These are phyloP conservation scores for Russula sp. DNA, from an alignment of 768 basidiomycete genomes.

Conservation along the genomic window DNA sequence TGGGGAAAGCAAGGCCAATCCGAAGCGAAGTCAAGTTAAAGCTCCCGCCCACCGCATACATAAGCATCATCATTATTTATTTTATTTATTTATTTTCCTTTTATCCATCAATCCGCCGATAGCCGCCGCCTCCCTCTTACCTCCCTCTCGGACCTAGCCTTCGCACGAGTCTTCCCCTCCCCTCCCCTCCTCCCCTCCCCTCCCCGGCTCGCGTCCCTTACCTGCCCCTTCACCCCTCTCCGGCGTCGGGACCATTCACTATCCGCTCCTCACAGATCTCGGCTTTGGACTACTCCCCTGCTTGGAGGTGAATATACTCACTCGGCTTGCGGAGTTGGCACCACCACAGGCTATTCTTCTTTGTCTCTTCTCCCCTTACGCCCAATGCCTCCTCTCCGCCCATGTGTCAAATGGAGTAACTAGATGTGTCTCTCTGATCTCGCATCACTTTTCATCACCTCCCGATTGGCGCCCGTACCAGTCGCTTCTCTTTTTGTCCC, in stretches of 20 bases:
- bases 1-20: not conserved
- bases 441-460: slow-evolving; percentile 8
- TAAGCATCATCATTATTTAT: not conserved
- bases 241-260: not conserved
- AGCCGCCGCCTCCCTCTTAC: slow-evolving; percentile 4
- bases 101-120: slow-evolving; percentile 8
- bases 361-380: not conserved
- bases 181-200: not conserved
- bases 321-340: not conserved
- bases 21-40: not conserved
- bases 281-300: not conserved
- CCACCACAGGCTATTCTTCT: not conserved
- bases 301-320: not conserved
- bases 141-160: too few relatives aligned
- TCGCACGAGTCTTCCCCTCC: too few relatives aligned
- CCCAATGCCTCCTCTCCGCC: not conserved
- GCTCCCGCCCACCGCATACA: not conserved
- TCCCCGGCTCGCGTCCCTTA: not conserved
- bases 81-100: not conserved
- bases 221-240: not conserved
- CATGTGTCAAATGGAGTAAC: slow-evolving; percentile 11
- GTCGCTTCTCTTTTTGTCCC: slow-evolving; percentile 9
- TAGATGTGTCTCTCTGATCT: slow-evolving; percentile 12
- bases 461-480: slow-evolving; percentile 8
- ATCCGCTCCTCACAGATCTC: not conserved